Evolutionary conservation across 2,329 filamentous ascomycete genomes (phyloP).

Genomic region (Erysiphe pulchra): DNA sequence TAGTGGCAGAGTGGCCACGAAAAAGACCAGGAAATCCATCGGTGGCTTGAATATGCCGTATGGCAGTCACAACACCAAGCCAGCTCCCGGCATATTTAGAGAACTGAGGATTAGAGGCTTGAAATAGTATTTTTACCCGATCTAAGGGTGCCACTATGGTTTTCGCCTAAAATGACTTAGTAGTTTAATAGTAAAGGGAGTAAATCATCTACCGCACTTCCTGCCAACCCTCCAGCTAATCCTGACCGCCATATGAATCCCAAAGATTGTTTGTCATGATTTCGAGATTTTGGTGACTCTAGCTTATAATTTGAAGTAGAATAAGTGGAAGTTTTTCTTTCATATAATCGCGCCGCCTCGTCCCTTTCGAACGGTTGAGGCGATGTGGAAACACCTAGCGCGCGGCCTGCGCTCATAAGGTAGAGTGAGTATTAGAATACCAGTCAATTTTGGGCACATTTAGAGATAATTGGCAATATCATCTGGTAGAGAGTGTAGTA

Average conservation of each 20-base stretch:
- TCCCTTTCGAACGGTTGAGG: too few species aligned
- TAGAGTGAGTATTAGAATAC: too few species aligned
- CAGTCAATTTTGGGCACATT: too few species aligned
- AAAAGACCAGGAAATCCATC: constrained; percentile 61
- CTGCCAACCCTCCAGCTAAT: constrained; percentile 69
- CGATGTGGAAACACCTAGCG: too few species aligned
- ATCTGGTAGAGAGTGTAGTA: too few species aligned
- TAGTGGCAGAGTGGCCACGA: constrained; percentile 79
- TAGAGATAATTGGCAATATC: too few species aligned
- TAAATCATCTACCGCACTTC: constrained; percentile 45
- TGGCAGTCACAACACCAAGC: constrained; percentile 57
- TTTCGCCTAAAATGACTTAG: constrained; percentile 40
- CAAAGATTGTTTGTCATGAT: constrained; percentile 41
- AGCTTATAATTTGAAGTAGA: neutral
- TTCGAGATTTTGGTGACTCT: constrained; percentile 1
- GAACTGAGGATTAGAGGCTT: constrained; percentile 82
- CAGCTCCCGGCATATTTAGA: constrained; percentile 79
- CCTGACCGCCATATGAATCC: constrained; percentile 70
- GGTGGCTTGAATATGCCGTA: constrained; percentile 54
- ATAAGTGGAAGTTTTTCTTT: too few species aligned
- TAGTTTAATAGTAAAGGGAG: neutral
- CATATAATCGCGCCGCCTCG: too few species aligned
- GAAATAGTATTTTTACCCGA: constrained; percentile 95
- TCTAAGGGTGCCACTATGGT: constrained; percentile 88
- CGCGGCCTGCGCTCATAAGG: too few species aligned